Conservation (phyloP, 2,329 filamentous ascomycete species). For the Pseudogymnoascus sp. region DNA sequence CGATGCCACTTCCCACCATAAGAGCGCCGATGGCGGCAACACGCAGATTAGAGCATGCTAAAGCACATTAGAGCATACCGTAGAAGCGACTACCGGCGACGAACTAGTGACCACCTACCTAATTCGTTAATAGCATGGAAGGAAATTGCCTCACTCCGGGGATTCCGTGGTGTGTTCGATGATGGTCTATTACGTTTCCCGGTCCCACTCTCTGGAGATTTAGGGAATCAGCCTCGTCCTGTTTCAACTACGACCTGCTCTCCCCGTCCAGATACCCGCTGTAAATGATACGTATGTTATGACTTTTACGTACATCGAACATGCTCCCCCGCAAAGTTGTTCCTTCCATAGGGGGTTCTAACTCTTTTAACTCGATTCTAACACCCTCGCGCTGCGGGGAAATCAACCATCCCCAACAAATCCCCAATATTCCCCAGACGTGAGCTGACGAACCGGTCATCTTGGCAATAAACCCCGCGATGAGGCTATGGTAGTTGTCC, state of each 20-base stretch:
- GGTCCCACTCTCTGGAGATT: not conserved
- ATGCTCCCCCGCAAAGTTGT: not conserved
- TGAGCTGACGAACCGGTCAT: constrained; percentile 5
- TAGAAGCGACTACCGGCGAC: not conserved
- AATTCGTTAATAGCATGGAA: constrained; percentile 1
- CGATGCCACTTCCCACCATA: not conserved
- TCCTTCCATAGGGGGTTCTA: constrained; percentile 1
- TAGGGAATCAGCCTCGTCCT: not conserved
- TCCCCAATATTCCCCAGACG: not conserved
- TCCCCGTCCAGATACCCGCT: not conserved
- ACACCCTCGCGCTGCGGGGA: not conserved
- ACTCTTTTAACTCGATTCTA: not conserved
- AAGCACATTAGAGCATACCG: not conserved
- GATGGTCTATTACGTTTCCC: not conserved
- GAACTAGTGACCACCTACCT: not conserved
- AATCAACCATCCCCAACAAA: not conserved
- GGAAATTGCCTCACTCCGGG: constrained; percentile 5
- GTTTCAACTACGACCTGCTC: not conserved
- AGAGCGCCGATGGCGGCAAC: not conserved
- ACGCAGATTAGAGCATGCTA: not conserved
- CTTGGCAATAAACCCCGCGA: constrained; percentile 4
- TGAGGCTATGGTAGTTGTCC: not conserved
- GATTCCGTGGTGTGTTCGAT: not conserved
- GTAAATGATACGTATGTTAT: not conserved
- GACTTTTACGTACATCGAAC: constrained; percentile 1